These are phyloP conservation scores for Trichothecium sympodiale DNA, from an alignment of 2,329 filamentous ascomycete species.

Conservation along the genomic window DNA sequence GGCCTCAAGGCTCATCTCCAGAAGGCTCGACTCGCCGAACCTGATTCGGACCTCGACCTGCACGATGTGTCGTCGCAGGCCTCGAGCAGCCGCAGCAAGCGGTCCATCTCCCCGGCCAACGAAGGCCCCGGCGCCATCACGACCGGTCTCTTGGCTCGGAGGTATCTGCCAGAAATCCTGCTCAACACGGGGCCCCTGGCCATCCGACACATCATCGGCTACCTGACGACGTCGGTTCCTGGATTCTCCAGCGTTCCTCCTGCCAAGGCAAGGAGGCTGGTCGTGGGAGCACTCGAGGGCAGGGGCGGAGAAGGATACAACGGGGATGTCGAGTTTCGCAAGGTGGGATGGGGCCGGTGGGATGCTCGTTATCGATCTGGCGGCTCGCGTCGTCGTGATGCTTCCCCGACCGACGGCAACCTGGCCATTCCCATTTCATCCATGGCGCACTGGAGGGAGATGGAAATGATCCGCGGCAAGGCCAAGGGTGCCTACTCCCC, in stretches of 20 bases:
- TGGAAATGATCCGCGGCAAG: conserved; percentile 23
- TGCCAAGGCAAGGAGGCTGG: conserved; percentile 78
- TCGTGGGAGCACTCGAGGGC: conserved; percentile 85
- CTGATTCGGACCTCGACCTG: conserved; percentile 79
- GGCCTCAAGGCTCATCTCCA: conserved; percentile 60
- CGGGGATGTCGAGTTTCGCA: conserved; percentile 76
- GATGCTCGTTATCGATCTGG: conserved; percentile 69
- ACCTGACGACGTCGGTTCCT: conserved; percentile 84
- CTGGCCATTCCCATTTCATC: conserved; percentile 41
- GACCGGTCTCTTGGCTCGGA: conserved; percentile 71
- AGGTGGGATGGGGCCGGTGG: conserved; percentile 97
- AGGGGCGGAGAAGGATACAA: conserved; percentile 52
- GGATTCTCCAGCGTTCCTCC: conserved; percentile 84
- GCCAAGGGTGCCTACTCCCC: conserved; percentile 40
- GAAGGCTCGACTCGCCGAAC: conserved; percentile 42
- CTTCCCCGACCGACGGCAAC: conserved; percentile 16
- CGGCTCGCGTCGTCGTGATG: conserved; percentile 33
- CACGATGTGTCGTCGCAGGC: conserved; percentile 52
- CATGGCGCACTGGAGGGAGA: too few species aligned
- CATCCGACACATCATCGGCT: conserved; percentile 91
- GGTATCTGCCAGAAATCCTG: conserved; percentile 84
- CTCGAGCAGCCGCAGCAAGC: conserved; percentile 16
- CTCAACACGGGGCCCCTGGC: conserved; percentile 82
- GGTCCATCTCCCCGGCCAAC: conserved; percentile 35
- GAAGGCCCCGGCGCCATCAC: conserved; percentile 80